Conservation (phyloP, 192 early-diverging fungal species). For the Backusella parvicylindrica region DNA sequence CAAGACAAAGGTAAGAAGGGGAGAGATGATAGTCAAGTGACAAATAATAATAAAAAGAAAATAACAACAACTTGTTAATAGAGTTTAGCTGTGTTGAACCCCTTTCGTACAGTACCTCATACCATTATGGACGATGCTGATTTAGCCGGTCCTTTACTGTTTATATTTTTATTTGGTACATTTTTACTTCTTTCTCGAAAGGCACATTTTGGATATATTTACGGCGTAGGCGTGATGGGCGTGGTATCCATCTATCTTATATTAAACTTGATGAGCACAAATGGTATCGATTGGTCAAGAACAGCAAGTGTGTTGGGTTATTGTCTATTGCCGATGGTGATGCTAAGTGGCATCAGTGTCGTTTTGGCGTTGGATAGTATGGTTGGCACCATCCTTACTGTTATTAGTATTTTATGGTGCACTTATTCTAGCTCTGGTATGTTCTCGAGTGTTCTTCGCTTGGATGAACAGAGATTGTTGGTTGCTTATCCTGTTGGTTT, state of each 20-base stretch:
- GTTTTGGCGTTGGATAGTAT: conserved; percentile 63
- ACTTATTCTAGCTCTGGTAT: conserved; percentile 80
- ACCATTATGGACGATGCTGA: conserved; percentile 96
- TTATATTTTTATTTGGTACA: conserved; percentile 87
- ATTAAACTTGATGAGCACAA: conserved; percentile 91
- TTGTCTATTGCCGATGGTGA: conserved; percentile 92
- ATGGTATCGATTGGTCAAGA: conserved; percentile 80
- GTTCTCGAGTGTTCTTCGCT: conserved; percentile 89
- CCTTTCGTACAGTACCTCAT: conserved; percentile 65
- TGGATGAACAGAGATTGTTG: conserved; percentile 90
- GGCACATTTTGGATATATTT: conserved; percentile 96
- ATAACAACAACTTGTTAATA: not conserved
- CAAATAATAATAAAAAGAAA: not conserved
- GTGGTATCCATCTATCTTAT: conserved; percentile 82
- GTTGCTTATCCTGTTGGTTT: conserved; percentile 94
- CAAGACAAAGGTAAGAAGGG: conserved; percentile 62
- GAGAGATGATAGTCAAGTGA: not conserved
- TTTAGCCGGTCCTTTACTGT: conserved; percentile 91
- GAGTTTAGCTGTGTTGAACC: conserved; percentile 83
- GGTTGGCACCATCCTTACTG: conserved; percentile 59
- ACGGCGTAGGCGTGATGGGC: conserved; percentile 90
- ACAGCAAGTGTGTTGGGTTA: conserved; percentile 97
- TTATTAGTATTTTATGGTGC: conserved; percentile 87
- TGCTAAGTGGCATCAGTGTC: conserved; percentile 76
- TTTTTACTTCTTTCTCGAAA: conserved; percentile 84